phyloP scores from a whole-genome alignment of 495 filamentous ascomycete species.

The Margaritispora aquatica region DNA sequence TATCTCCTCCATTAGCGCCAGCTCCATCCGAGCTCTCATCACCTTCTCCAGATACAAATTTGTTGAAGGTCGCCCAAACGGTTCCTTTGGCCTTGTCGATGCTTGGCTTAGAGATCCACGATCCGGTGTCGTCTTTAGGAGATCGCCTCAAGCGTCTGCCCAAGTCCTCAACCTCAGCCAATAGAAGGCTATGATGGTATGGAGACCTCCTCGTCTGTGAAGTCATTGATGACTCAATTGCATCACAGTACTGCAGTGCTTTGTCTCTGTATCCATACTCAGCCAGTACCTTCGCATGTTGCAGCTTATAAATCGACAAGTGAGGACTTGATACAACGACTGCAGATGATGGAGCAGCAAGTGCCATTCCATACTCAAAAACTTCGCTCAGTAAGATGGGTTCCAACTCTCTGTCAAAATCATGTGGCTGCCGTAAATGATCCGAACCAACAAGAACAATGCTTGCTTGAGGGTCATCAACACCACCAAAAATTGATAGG shows the following conservation, averaged over 20 bases:
- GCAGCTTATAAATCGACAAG: constrained; percentile 80
- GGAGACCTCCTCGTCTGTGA: constrained; percentile 75
- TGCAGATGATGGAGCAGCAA: constrained; percentile 44
- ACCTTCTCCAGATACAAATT: constrained; percentile 91
- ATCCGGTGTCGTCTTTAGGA: constrained; percentile 59
- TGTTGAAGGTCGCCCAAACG: constrained; percentile 86
- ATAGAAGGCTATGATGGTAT: constrained; percentile 73
- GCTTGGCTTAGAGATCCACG: constrained; percentile 87
- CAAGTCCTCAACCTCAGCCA: constrained; percentile 74
- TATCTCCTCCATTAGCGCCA: constrained; percentile 47
- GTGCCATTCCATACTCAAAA: constrained; percentile 78
- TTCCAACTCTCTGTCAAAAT: constrained; percentile 72
- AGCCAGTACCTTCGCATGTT: constrained; percentile 76
- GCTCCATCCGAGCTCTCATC: constrained; percentile 52
- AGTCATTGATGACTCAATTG: constrained; percentile 71
- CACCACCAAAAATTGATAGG: constrained; percentile 64
- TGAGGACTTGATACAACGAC: constrained; percentile 64
- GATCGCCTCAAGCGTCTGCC: constrained; percentile 76
- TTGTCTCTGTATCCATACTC: constrained; percentile 76
- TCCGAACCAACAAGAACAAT: constrained; percentile 83
- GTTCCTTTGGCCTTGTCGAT: constrained; percentile 89
- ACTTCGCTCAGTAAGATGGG: constrained; percentile 83
- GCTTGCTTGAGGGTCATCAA: constrained; percentile 73
- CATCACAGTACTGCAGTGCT: constrained; percentile 87
- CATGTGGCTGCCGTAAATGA: constrained; percentile 57